Percentiles rank a stretch among this genome's conserved stretches.
These are phyloP conservation scores for Lachnellula willkommii DNA, from an alignment of 2,329 filamentous ascomycete species.

Conservation along the genomic window DNA sequence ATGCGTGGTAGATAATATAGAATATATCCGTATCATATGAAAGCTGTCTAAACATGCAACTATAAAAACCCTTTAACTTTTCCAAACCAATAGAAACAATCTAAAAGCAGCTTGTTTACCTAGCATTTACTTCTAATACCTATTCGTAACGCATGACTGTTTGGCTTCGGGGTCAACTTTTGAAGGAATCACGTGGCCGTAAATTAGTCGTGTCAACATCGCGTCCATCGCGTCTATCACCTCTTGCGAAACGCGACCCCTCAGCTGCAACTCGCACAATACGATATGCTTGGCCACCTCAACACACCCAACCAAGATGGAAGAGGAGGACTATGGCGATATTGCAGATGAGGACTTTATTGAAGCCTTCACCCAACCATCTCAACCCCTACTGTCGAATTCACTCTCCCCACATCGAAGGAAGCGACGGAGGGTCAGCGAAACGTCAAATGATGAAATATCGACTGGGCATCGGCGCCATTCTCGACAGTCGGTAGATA, in stretches of 20 bases:
- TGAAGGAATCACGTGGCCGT: neutral
- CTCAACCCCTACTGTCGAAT: constrained; percentile 27
- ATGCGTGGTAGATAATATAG: neutral
- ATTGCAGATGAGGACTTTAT: constrained; percentile 63
- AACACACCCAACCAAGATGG: constrained; percentile 6
- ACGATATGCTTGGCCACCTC: neutral
- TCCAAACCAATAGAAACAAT: too few relatives aligned
- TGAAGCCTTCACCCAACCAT: constrained; percentile 49
- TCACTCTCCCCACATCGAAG: constrained; percentile 27
- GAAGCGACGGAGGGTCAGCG: constrained; percentile 33
- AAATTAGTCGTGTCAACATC: neutral
- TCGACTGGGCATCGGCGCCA: constrained; percentile 6
- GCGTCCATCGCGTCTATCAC: neutral
- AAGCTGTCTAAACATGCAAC: neutral
- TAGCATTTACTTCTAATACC: too few relatives aligned
- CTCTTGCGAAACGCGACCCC: neutral
- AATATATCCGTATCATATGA: neutral
- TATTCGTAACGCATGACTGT: too few relatives aligned
- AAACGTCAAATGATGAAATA: constrained; percentile 10
- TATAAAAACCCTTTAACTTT: too few relatives aligned
- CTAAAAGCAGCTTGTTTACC: too few relatives aligned
- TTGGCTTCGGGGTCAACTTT: too few relatives aligned
- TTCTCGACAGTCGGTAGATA: constrained; percentile 13
- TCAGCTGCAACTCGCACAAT: too few relatives aligned
- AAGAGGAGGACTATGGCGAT: constrained; percentile 59